Percentiles rank a stretch among this genome's conserved stretches.
Conservation (phyloP, 2,329 filamentous ascomycete genomes). For the Cladorrhinum sp. region DNA sequence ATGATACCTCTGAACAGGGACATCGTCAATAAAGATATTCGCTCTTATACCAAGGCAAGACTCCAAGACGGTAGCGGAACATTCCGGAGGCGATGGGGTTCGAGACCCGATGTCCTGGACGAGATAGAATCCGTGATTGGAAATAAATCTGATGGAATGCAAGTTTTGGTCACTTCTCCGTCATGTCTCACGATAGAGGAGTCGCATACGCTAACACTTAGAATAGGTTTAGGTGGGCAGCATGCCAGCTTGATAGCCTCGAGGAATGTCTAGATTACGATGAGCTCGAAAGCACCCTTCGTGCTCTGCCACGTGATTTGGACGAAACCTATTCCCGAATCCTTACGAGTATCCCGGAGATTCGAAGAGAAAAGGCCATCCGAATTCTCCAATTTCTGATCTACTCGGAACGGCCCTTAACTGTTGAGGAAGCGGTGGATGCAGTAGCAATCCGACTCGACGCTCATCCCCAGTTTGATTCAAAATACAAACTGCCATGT, state of each 20-base stretch:
- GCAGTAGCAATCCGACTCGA: slow-evolving; percentile 1
- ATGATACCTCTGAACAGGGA: neutral
- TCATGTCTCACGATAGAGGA: neutral
- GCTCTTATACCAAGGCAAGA: neutral
- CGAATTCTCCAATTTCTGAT: slow-evolving; percentile 9
- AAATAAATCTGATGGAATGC: neutral
- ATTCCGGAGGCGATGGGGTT: neutral
- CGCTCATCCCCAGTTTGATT: slow-evolving; percentile 2
- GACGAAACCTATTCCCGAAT: slow-evolving; percentile 9
- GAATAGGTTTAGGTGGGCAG: slow-evolving; percentile 11
- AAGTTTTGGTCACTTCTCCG: neutral
- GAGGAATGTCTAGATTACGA: neutral
- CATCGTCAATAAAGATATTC: neutral
- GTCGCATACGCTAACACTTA: neutral
- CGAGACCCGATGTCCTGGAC: neutral
- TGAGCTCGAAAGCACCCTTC: neutral
- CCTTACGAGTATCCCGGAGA: neutral
- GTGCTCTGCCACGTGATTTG: slow-evolving; percentile 2
- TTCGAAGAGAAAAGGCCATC: slow-evolving; percentile 1
- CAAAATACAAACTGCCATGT: neutral
- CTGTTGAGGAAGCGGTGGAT: slow-evolving; percentile 5
- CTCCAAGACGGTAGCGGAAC: neutral
- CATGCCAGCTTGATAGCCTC: slow-evolving; percentile 8
- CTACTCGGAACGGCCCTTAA: slow-evolving; percentile 8
- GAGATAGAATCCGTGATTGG: slow-evolving; percentile 3